Evolutionary conservation across 352 stramenopile species (phyloP), one percentile per base, ranked within the genome.

Genomic region (Elongisporangium senticosum): DNA sequence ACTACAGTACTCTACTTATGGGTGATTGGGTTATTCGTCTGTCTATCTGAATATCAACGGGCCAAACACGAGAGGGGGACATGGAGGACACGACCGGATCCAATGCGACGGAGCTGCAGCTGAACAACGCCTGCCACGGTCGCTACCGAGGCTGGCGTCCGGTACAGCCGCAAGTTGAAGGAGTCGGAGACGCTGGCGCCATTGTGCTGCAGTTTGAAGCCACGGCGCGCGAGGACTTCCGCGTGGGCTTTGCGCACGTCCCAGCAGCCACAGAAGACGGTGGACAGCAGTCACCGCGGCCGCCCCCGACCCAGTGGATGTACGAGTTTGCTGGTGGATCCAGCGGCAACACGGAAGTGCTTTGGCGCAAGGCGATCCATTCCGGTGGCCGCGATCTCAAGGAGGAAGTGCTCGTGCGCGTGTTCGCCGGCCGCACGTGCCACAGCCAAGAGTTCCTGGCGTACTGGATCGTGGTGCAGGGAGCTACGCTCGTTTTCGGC

Each of bases 361-460:
- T 87, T 21, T 86, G 75, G 69, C 74, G 79, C 40, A 90, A 90
- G 73, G 63, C 66, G 53, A 59, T 69, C 3, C 21, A n/a, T 7
- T 13, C 4, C 24, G 63, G 64, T 6, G 61, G 69, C 14, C 67
- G 59, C 59, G 59, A 14, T 15, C 51, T 49, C 22, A 63, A 68
- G 19, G 84, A 94, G 58, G 56, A 77, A 49, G 82, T 90, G 23
- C 61, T 94, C 37, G 57, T 55, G 6, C 72, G 69, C 17, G 73
- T 86, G 10, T 94, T 94, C 59, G 71, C 79, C 4, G 84, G 84
- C 23, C 80, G 84, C 39, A 87, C 79, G n/a, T 85, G 79, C 62
- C 80, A 77, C 2, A 24, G 61, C 6, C 70, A 75, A 22, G 71
- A 84, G 15, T 88, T 89, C 52, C 73, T 90, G 7, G 40, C 70